Base-by-base conservation (phyloP, 331 rosid species). In the Arachis monticola region DNA sequence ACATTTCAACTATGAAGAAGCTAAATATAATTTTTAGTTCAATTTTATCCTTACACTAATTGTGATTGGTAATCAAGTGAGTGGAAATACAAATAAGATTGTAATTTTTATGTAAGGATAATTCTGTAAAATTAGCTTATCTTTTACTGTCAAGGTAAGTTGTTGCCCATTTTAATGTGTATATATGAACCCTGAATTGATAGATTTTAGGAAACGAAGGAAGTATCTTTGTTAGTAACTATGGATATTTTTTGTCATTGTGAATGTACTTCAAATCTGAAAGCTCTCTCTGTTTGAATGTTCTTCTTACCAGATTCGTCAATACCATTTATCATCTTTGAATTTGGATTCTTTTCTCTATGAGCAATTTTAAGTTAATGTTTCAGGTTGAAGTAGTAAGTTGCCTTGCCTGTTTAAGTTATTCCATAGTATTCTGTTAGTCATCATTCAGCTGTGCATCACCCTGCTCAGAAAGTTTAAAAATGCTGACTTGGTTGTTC, bases 341-440 rank as follows among this genome's bases (percentile, higher is more conserved):
- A 63, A 51, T 48, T 51, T 14, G 53, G 53, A 35, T 63, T 46
- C 7, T 74, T 53, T 22, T 8, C 27, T 22, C 72, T 45, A 52
- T 64, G 51, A 73, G 56, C 55, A 50, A 35, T 35, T 30, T 8
- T 57, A 41, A n/a, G 31, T 7, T 52, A 69, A 10, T 41, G 2
- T 48, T 50, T 61, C 70, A 48, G 70, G 42, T 52, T 35, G 35
- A 61, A 61, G 53, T 48, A 31, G 35, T 48, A 35, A 48, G n/a
- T 58, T 72, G 58, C 67, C 5, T 71, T 56, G 42, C 63, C 13
- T 42, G 76, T 38, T 71, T 57, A 11, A 57, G 31, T 71, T 71
- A 57, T 71, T 57, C 5, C 31, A 30, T 45, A 45, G 45, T 44
- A 42, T 27, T 59, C 67, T 58, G 57, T 45, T 44, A 27, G 38